phyloP scores from a whole-genome alignment of 2,329 filamentous ascomycete genomes.

The Laburnicola sp. region DNA sequence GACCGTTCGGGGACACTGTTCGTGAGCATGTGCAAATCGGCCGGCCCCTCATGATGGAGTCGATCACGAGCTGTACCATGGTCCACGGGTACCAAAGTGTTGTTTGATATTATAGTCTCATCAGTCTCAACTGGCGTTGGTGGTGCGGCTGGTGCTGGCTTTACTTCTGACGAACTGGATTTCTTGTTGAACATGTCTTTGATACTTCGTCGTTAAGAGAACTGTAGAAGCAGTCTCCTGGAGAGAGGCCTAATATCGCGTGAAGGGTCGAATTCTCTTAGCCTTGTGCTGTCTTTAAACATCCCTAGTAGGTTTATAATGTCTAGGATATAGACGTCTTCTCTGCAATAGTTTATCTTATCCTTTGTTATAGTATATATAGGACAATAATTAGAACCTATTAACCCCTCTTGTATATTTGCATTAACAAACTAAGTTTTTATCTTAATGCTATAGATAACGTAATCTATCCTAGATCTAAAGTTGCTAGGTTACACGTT shows the following conservation, averaged over 20 bases:
- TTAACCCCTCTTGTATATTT: conserved; percentile 88
- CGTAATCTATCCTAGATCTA: conserved; percentile 90
- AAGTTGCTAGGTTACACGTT: conserved; percentile 96
- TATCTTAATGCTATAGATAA: conserved; percentile 79
- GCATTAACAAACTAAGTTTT: conserved; percentile 77
- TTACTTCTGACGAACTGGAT: conserved; percentile 14
- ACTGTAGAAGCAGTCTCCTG: conserved; percentile 83
- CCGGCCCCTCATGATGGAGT: too few species aligned
- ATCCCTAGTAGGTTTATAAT: conserved; percentile 76
- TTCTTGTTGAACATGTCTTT: conserved; percentile 80
- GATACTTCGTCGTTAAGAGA: conserved; percentile 80
- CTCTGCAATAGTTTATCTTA: conserved; percentile 56
- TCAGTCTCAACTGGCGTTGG: not conserved
- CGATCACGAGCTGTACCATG: too few species aligned
- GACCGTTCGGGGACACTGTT: too few species aligned
- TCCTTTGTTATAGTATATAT: conserved; percentile 79
- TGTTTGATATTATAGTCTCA: too few species aligned
- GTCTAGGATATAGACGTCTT: conserved; percentile 63
- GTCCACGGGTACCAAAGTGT: too few species aligned
- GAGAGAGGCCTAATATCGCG: conserved; percentile 74
- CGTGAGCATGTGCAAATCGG: too few species aligned
- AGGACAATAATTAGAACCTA: conserved; percentile 95
- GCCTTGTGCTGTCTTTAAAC: conserved; percentile 68
- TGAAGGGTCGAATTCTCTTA: conserved; percentile 63
- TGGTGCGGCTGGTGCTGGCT: conserved; percentile 6